Evolutionary conservation across 805 yeast species (phyloP).

Genomic region (Lachancea sp.): DNA sequence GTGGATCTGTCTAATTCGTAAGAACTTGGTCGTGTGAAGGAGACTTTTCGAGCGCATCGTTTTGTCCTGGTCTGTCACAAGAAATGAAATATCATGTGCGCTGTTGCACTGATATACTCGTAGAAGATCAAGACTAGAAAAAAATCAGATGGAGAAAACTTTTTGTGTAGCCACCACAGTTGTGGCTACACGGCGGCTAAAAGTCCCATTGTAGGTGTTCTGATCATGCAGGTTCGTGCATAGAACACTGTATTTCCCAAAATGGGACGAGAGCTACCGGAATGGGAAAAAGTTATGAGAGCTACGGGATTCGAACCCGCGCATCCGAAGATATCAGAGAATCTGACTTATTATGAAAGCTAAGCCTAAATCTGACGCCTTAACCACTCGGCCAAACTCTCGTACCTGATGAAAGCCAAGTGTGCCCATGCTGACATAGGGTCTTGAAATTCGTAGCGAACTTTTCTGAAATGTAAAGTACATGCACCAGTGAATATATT

Average conservation of each 20-base stretch:
- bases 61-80: too few species aligned
- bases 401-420: conserved; percentile 3
- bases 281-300: conserved; percentile 15
- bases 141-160: too few species aligned
- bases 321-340: conserved; percentile 32
- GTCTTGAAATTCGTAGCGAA: not conserved
- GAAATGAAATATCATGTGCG: too few species aligned
- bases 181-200: conserved; percentile 1
- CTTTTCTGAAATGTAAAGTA: not conserved
- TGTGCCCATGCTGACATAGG: not conserved
- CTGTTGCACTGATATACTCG: too few species aligned
- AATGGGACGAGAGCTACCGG: not conserved
- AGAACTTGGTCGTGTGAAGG: too few species aligned
- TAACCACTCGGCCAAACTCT: conserved; percentile 33
- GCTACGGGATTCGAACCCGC: conserved; percentile 33
- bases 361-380: conserved; percentile 32
- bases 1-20: too few species aligned
- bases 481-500: too few species aligned
- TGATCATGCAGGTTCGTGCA: too few species aligned
- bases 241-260: not conserved
- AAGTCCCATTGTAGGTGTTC: too few species aligned
- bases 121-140: too few species aligned
- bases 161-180: too few species aligned
- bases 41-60: too few species aligned
- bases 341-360: conserved; percentile 15